Percentiles rank a stretch among this genome's conserved stretches.
phyloP scores from a whole-genome alignment of 2,329 filamentous ascomycete genomes.

The Fusarium duplospermum region DNA sequence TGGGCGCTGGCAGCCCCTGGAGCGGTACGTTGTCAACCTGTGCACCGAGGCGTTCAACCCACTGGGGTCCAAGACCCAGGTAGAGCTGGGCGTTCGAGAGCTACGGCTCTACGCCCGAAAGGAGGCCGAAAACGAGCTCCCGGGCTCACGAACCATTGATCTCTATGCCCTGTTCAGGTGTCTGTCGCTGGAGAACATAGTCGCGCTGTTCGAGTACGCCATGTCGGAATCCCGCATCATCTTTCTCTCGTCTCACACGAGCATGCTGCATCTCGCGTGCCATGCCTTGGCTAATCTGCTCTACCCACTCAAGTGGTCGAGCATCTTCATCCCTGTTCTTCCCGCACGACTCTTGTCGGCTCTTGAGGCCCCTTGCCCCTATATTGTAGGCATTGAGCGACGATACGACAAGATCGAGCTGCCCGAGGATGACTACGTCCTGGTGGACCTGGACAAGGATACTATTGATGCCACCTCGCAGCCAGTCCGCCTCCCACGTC shows the following conservation, averaged over 20 bases:
- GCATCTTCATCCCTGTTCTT: constrained; percentile 92
- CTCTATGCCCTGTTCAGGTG: constrained; percentile 92
- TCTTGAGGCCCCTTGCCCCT: constrained; percentile 93
- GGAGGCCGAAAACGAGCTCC: constrained; percentile 92
- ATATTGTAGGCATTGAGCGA: constrained; percentile 95
- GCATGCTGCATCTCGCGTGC: constrained; percentile 94
- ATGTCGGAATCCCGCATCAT: constrained; percentile 96
- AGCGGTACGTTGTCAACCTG: constrained; percentile 96
- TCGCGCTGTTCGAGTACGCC: constrained; percentile 92
- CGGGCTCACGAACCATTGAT: constrained; percentile 90
- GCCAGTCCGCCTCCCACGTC: constrained; percentile 84
- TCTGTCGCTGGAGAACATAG: constrained; percentile 90
- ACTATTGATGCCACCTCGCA: constrained; percentile 85
- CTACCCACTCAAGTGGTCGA: constrained; percentile 92
- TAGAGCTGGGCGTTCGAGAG: constrained; percentile 90
- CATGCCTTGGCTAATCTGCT: constrained; percentile 87
- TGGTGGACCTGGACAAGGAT: constrained; percentile 93
- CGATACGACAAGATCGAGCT: constrained; percentile 88
- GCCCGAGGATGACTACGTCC: constrained; percentile 93
- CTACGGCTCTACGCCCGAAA: constrained; percentile 92
- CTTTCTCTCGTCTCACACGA: constrained; percentile 92
- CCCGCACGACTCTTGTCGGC: constrained; percentile 89
- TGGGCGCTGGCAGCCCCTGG: constrained; percentile 94
- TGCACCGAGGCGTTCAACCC: constrained; percentile 96
- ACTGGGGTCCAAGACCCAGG: constrained; percentile 92